phyloP scores from a whole-genome alignment of 2,329 filamentous ascomycete species.

The Curvularia eragrostidis region DNA sequence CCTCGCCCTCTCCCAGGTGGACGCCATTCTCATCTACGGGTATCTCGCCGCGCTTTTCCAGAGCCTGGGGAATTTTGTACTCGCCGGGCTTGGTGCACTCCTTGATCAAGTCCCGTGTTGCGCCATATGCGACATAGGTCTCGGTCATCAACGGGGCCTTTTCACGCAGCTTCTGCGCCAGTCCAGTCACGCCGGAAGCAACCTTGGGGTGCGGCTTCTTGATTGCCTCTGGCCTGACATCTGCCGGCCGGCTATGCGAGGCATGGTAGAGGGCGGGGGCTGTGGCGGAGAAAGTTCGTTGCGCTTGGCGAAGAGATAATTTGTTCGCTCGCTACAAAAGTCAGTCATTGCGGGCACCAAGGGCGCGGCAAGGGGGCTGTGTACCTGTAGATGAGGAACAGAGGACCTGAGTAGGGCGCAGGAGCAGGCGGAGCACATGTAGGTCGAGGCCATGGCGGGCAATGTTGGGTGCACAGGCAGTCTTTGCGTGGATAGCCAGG shows the following conservation, averaged over 20 bases:
- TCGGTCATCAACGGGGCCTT: slow-evolving; percentile 53
- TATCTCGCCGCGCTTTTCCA: slow-evolving; percentile 70
- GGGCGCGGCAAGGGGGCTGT: background rate
- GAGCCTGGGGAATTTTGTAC: slow-evolving; percentile 75
- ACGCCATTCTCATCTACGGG: slow-evolving; percentile 78
- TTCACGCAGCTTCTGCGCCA: slow-evolving; percentile 42
- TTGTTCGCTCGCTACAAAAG: slow-evolving; percentile 29
- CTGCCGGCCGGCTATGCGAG: slow-evolving; percentile 26
- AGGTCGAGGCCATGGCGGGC: slow-evolving; percentile 46
- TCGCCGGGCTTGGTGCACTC: slow-evolving; percentile 74
- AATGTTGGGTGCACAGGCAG: slow-evolving; percentile 12
- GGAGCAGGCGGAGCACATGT: slow-evolving; percentile 48
- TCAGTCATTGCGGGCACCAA: slow-evolving; percentile 21
- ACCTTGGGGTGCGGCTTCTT: slow-evolving; percentile 27
- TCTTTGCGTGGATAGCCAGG: slow-evolving; percentile 5
- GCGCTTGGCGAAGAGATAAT: slow-evolving; percentile 25
- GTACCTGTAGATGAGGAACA: slow-evolving; percentile 30
- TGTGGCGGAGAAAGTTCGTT: slow-evolving; percentile 36
- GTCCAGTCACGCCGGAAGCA: slow-evolving; percentile 24
- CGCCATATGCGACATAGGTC: slow-evolving; percentile 79
- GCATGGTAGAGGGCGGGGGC: slow-evolving; percentile 33
- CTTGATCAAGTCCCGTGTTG: slow-evolving; percentile 79
- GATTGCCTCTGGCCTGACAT: slow-evolving; percentile 24
- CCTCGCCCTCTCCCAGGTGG: slow-evolving; percentile 76
- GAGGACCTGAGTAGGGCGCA: slow-evolving; percentile 32